These are phyloP conservation scores for Arxiozyma heterogenica DNA, from an alignment of 1,139 yeast species.

Conservation along the genomic window DNA sequence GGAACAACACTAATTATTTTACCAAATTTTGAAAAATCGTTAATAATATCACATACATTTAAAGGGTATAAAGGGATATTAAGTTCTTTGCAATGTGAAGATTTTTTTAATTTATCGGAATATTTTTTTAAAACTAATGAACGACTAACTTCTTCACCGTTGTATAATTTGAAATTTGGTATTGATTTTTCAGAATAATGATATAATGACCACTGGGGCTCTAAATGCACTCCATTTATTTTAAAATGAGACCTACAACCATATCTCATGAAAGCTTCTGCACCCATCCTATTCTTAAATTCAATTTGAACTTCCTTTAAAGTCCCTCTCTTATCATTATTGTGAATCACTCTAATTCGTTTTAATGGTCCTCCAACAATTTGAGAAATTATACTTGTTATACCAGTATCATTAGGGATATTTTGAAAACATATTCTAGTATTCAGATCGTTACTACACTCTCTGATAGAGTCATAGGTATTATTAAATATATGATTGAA, in stretches of 20 bases:
- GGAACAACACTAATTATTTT: conserved; percentile 56
- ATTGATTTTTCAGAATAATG: neutral
- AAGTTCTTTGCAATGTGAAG: conserved; percentile 4
- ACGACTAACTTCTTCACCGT: conserved; percentile 7
- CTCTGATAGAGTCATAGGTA: neutral
- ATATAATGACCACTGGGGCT: conserved; percentile 34
- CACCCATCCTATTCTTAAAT: conserved; percentile 48
- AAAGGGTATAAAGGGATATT: conserved; percentile 31
- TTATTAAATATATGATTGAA: neutral
- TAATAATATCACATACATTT: conserved; percentile 34
- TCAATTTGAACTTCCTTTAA: conserved; percentile 38
- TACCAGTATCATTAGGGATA: conserved; percentile 37
- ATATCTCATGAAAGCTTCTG: conserved; percentile 45
- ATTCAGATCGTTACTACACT: neutral
- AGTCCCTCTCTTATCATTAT: conserved; percentile 4
- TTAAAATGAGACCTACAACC: conserved; percentile 50
- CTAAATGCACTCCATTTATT: conserved; percentile 48
- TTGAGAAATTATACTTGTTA: conserved; percentile 46
- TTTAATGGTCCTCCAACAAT: conserved; percentile 72
- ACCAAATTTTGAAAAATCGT: conserved; percentile 53
- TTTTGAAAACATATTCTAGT: conserved; percentile 11
- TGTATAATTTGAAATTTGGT: neutral
- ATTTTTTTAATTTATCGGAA: conserved; percentile 18
- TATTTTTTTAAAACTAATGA: conserved; percentile 34
- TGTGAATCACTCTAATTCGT: conserved; percentile 32